A percentile compares a stretch with the other conserved stretches of the same genome.
These are phyloP conservation scores for Haematococcus lacustris DNA, from an alignment of 139 green algal genomes.

Conservation along the genomic window DNA sequence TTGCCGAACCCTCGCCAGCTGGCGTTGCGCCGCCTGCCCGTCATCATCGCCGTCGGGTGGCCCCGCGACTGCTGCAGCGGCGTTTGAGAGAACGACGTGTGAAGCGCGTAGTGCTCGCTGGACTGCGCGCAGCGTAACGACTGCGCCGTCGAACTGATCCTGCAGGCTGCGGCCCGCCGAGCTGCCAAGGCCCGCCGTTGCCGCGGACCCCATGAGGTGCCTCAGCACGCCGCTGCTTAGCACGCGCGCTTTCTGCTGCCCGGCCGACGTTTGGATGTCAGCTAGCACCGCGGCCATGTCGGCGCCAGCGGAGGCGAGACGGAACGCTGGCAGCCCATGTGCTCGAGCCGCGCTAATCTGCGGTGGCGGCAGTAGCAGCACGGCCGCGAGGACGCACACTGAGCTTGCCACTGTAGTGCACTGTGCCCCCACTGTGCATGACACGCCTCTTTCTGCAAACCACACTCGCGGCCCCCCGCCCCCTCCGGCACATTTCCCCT, in stretches of 20 bases:
- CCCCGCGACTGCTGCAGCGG: too few species aligned
- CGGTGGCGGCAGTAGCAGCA: too few species aligned
- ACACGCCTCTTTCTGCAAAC: too few species aligned
- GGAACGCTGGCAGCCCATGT: constrained; percentile 60
- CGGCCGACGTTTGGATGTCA: too few species aligned
- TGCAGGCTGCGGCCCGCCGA: not conserved
- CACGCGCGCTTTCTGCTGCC: not conserved
- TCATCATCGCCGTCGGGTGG: not conserved
- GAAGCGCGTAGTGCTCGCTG: not conserved
- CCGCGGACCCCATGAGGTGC: not conserved
- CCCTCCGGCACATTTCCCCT: too few species aligned
- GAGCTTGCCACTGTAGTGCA: too few species aligned
- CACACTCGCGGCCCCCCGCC: too few species aligned
- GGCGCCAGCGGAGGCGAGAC: not conserved
- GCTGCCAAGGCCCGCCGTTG: not conserved
- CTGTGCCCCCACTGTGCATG: too few species aligned
- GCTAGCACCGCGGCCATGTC: not conserved
- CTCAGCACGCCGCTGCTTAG: too few species aligned
- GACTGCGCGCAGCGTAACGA: not conserved
- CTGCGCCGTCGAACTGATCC: not conserved
- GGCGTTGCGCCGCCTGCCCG: not conserved
- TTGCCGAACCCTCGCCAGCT: not conserved
- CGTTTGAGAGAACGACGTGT: not conserved
- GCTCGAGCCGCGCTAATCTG: constrained; percentile 42
- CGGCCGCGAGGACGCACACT: too few species aligned